A percentile compares a stretch with the other conserved stretches of the same genome.
Evolutionary conservation across 495 filamentous ascomycete species (phyloP).

Genomic region (Paragyromitra xinjiangensis): DNA sequence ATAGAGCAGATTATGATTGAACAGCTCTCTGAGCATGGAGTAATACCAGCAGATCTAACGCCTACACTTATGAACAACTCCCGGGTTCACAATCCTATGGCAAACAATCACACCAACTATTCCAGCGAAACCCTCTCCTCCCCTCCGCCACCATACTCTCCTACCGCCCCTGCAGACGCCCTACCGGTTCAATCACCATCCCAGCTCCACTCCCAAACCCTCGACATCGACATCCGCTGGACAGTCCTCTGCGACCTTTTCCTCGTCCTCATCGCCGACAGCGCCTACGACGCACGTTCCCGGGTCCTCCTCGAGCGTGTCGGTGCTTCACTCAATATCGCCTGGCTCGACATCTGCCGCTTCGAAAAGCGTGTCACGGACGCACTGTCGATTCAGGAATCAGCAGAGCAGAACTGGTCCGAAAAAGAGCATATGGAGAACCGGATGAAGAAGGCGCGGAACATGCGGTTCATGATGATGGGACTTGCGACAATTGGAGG

Average conservation of each 20-base stretch:
- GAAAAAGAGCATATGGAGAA: slow-evolving; percentile 94
- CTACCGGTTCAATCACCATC: slow-evolving; percentile 80
- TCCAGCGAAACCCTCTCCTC: slow-evolving; percentile 9
- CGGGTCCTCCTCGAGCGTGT: slow-evolving; percentile 85
- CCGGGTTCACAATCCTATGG: slow-evolving; percentile 88
- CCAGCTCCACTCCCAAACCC: slow-evolving; percentile 80
- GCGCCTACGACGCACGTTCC: slow-evolving; percentile 89
- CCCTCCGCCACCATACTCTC: slow-evolving; percentile 44
- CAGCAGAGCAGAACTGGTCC: slow-evolving; percentile 95
- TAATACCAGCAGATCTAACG: slow-evolving; percentile 81
- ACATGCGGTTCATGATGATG: slow-evolving; percentile 89
- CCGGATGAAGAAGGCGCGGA: slow-evolving; percentile 79
- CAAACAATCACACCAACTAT: neutral
- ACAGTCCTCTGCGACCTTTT: slow-evolving; percentile 97
- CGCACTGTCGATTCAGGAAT: slow-evolving; percentile 93
- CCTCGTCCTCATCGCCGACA: slow-evolving; percentile 92
- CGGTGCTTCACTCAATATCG: slow-evolving; percentile 76
- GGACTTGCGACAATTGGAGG: slow-evolving; percentile 96
- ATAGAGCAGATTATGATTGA: slow-evolving; percentile 98
- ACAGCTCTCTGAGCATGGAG: slow-evolving; percentile 90
- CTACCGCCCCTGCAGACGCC: neutral
- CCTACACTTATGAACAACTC: slow-evolving; percentile 91
- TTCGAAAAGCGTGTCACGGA: slow-evolving; percentile 99
- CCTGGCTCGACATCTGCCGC: slow-evolving; percentile 91
- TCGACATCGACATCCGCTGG: slow-evolving; percentile 97